A percentile compares a stretch with the other conserved stretches of the same genome.
Conservation (phyloP, 1,284 basidiomycete genomes). For the Pseudozyma flocculosa region DNA sequence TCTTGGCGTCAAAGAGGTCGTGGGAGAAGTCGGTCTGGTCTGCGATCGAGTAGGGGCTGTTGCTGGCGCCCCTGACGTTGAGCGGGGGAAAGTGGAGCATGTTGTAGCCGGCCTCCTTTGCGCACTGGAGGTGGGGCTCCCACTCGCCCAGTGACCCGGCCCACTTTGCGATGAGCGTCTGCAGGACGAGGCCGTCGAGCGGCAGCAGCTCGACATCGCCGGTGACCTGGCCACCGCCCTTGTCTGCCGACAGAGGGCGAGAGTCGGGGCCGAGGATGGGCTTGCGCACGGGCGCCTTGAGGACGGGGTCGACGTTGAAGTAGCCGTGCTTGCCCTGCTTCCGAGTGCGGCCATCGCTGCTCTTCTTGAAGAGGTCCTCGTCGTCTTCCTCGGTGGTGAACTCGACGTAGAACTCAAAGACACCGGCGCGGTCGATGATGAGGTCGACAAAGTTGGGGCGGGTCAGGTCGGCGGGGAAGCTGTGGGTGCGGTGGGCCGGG, state of each 20-base stretch:
- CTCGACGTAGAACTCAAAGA: slow-evolving; percentile 53
- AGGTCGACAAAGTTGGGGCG: slow-evolving; percentile 34
- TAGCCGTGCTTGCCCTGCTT: slow-evolving; percentile 40
- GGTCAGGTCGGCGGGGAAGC: slow-evolving; percentile 15
- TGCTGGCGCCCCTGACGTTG: slow-evolving; percentile 43
- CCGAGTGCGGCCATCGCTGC: slow-evolving; percentile 5
- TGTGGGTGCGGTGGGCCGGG: too few species aligned
- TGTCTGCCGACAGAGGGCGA: slow-evolving; percentile 12
- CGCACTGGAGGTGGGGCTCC: slow-evolving; percentile 44
- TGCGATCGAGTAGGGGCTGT: slow-evolving; percentile 51
- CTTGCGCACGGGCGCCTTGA: slow-evolving; percentile 30
- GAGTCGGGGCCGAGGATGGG: slow-evolving; percentile 29
- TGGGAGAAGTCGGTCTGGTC: slow-evolving; percentile 45
- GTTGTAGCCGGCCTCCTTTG: slow-evolving; percentile 50
- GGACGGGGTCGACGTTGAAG: slow-evolving; percentile 51
- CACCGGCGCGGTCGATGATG: slow-evolving; percentile 36
- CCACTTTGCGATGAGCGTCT: slow-evolving; percentile 53
- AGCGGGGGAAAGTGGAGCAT: slow-evolving; percentile 53
- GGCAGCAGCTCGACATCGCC: slow-evolving; percentile 18
- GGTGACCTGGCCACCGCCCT: slow-evolving; percentile 36
- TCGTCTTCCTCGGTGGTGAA: slow-evolving; percentile 30
- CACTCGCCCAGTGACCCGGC: slow-evolving; percentile 47
- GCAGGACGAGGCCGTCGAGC: slow-evolving; percentile 47
- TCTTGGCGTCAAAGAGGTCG: slow-evolving; percentile 40
- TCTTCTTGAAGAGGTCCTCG: slow-evolving; percentile 12